Evolutionary conservation across 2,329 filamentous ascomycete genomes (phyloP).

Genomic region (Incumbomyces delicatus): DNA sequence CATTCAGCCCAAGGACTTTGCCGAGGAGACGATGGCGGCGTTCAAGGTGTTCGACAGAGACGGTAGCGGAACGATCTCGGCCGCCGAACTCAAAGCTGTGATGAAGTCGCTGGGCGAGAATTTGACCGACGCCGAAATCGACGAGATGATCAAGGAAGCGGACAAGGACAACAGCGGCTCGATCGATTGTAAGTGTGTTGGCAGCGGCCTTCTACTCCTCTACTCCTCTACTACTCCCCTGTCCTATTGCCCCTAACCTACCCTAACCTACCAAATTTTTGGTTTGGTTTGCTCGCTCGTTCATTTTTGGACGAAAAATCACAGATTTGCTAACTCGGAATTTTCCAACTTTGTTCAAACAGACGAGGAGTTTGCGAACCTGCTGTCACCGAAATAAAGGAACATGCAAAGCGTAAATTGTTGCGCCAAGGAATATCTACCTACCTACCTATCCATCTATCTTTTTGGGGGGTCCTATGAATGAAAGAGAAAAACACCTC

Average conservation of each 20-base stretch:
- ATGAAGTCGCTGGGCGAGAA: slow-evolving; percentile 58
- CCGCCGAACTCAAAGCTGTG: slow-evolving; percentile 52
- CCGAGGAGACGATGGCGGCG: slow-evolving; percentile 55
- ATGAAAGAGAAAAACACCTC: no score
- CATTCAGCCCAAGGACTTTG: slow-evolving; percentile 52
- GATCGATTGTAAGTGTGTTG: slow-evolving; percentile 52
- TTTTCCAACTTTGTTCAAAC: background rate
- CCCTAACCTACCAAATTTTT: no score
- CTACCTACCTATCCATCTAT: no score
- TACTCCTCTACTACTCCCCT: background rate
- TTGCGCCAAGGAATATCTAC: no score
- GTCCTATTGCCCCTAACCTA: no score
- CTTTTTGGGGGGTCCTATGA: no score
- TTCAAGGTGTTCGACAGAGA: slow-evolving; percentile 56
- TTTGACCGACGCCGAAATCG: slow-evolving; percentile 53
- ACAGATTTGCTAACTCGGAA: background rate
- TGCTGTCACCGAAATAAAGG: slow-evolving; percentile 16
- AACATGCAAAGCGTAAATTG: no score
- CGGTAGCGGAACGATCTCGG: slow-evolving; percentile 55
- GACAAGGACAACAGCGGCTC: slow-evolving; percentile 55
- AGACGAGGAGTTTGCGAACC: slow-evolving; percentile 22
- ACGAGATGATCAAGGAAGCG: slow-evolving; percentile 57
- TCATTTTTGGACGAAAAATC: background rate
- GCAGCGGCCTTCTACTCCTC: no score
- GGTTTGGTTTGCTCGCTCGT: no score